Base-by-base conservation (phyloP, 257 asterid genomes). In the Mitragyna speciosa region DNA sequence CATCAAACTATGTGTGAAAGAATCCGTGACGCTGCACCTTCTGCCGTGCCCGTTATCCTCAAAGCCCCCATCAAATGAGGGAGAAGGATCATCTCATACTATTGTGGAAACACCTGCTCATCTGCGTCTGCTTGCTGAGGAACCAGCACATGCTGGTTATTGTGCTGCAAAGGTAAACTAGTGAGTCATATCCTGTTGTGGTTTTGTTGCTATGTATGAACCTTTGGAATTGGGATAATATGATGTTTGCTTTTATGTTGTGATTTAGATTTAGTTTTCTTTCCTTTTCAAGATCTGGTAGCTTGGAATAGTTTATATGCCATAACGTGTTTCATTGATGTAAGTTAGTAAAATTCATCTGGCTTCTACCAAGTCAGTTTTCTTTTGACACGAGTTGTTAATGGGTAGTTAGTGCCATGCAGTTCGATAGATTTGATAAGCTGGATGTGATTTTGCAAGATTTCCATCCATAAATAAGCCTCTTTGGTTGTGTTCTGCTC, bases 1-100 rank as follows among this genome's bases (percentile, higher is more conserved):
- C 22, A 83, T 82, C 28, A 84, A 85, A 75, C 65, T 87, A 1
- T 87, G 91, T 61, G 89, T 87, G 72, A 70, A 79, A 12, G 48
- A 72, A 49, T 68, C 70, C 59, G 72, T 82, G 7, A 76, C 79
- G 70, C 67, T 26, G 61, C 87, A 87, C 76, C 82, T 87, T 12
- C 86, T 87, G 58, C 91, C 89, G 0, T 87, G 89, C 71, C 14
- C 83, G 9, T 79, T 83, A 51, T 48, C 80, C 0, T 7, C 58
- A 17, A 71, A 80, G 47, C 41, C 83, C 54, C 56, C 84, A 45
- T 15, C 85, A 41, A 30, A n/a, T 7, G 82, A 76, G 64, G 81
- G 76, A 31, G 26, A 20, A 0, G 83, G 80, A 79, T 64, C 76
- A 26, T 45, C 72, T 66, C 83, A 30, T 51, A 70, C 75, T 56